Percentiles rank a stretch among this genome's conserved stretches.
These are phyloP conservation scores for Saccharomyces eubayanus DNA, from an alignment of 805 yeast genomes.

Conservation along the genomic window DNA sequence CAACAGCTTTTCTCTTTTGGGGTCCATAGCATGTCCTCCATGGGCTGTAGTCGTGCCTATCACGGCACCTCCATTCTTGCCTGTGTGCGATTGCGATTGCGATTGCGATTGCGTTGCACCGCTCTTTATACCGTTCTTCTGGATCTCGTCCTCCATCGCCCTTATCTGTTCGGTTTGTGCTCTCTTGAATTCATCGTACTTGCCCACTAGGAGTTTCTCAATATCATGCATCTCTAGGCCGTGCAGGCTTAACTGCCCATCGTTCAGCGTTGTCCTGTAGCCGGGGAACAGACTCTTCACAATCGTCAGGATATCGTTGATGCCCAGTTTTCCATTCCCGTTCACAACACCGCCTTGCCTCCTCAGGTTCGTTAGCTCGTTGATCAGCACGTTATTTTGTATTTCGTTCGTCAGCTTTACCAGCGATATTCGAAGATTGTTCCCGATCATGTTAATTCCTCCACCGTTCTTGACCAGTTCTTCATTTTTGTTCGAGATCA, in stretches of 20 bases:
- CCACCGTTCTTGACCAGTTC: constrained; percentile 6
- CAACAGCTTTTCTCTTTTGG: constrained; percentile 24
- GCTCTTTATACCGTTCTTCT: background rate
- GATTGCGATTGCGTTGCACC: background rate
- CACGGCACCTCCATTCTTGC: constrained; percentile 2
- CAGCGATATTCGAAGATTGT: constrained; percentile 23
- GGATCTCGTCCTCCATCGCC: constrained; percentile 18
- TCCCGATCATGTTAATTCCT: constrained; percentile 5
- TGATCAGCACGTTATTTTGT: constrained; percentile 24
- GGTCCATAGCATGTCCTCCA: constrained; percentile 11
- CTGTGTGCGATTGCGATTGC: background rate
- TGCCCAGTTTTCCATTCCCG: constrained; percentile 15
- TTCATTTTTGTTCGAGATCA: constrained; percentile 12
- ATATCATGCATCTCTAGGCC: constrained; percentile 20
- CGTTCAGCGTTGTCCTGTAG: constrained; percentile 21
- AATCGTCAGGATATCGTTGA: constrained; percentile 25
- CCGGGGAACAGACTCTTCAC: constrained; percentile 25
- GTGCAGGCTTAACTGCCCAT: constrained; percentile 30
- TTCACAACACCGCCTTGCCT: background rate
- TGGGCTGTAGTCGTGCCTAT: background rate
- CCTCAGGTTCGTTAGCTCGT: constrained; percentile 9
- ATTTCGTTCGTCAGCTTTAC: constrained; percentile 29
- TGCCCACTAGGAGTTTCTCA: constrained; percentile 12
- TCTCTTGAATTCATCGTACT: constrained; percentile 12
- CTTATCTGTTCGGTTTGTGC: constrained; percentile 11